Evolutionary conservation across 129 eudicot genomes (phyloP), one percentile per base, ranked within the genome.

Genomic region (Arctium lappa): DNA sequence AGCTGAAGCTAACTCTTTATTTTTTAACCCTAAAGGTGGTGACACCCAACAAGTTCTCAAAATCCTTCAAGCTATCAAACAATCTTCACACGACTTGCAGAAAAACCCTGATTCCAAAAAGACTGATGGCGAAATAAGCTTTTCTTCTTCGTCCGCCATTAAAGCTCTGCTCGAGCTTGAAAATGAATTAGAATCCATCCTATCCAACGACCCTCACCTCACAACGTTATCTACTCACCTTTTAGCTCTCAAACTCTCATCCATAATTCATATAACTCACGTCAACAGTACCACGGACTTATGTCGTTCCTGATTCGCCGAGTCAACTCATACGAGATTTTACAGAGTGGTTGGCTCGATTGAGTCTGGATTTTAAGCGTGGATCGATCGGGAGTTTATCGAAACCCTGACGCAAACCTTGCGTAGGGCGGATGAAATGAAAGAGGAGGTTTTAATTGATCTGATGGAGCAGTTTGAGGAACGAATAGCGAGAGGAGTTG

Each of bases 151-250:
- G 11, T 66, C 92, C 80, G 79, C 94, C 91, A 88, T 91, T 80
- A 91, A 88, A 81, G 91, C 95, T 8, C 85, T 94, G 8, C 91
- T 94, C 73, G 97, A 90, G 83, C 93, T 94, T 77, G 85, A 88
- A 33, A 88, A 86, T 15, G 91, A 88, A 39, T 69, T 93, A 3
- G 81, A 87, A 40, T 81, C 95, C 5, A 81, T 92, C 56, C 83
- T 94, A 74, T 90, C 92, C n/a, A 69, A 80, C 56, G 93, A 94
- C 72, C 97, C 94, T 3, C 80, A 81, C 33, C 92, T 83, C 3
- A 77, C 83, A 27, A 82, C 83, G 36, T 87, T 94, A 50, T 89
- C 91, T 1, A 72, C 79, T 6, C 96, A 89, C 79, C 89, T 94
- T 73, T 30, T 92, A 39, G 13, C 85, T 73, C 87, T 94, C 79